These are phyloP conservation scores for Melampsora americana DNA, from an alignment of 1,284 basidiomycete species.

Conservation along the genomic window DNA sequence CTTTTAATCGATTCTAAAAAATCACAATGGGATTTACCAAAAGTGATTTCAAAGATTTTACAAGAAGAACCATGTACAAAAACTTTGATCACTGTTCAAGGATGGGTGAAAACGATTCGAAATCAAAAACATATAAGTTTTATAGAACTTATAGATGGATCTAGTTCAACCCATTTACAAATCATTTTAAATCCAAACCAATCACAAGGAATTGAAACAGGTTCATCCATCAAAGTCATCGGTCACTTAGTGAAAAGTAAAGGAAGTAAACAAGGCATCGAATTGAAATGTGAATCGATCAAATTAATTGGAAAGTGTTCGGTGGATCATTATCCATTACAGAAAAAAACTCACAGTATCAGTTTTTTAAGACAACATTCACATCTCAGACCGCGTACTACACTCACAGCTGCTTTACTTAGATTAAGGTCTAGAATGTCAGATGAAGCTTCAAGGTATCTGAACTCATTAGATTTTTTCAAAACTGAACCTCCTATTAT, in stretches of 20 bases:
- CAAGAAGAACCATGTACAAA: background rate
- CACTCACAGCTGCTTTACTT: conserved; percentile 67
- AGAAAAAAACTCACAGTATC: conserved; percentile 27
- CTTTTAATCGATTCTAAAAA: no score
- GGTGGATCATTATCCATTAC: conserved; percentile 15
- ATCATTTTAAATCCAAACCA: conserved; percentile 12
- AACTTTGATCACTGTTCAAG: conserved; percentile 13
- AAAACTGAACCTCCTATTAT: conserved; percentile 80
- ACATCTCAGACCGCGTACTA: conserved; percentile 76
- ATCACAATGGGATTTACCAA: background rate
- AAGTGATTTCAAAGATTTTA: conserved; percentile 22
- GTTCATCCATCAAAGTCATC: conserved; percentile 25
- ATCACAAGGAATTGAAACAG: conserved; percentile 17
- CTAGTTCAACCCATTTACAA: conserved; percentile 28
- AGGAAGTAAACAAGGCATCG: conserved; percentile 16
- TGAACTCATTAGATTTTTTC: conserved; percentile 64
- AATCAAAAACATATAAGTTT: conserved; percentile 27
- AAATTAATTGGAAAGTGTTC: conserved; percentile 9
- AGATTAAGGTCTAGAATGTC: conserved; percentile 63
- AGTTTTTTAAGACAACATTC: conserved; percentile 52
- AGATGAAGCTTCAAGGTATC: conserved; percentile 13
- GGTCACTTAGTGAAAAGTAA: conserved; percentile 27
- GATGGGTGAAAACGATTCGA: conserved; percentile 36
- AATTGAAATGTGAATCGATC: conserved; percentile 15
- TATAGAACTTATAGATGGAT: conserved; percentile 31